Percentiles rank a stretch among this genome's conserved stretches.
Evolutionary conservation across 805 yeast genomes (phyloP).

Genomic region (Candida tibetensis): DNA sequence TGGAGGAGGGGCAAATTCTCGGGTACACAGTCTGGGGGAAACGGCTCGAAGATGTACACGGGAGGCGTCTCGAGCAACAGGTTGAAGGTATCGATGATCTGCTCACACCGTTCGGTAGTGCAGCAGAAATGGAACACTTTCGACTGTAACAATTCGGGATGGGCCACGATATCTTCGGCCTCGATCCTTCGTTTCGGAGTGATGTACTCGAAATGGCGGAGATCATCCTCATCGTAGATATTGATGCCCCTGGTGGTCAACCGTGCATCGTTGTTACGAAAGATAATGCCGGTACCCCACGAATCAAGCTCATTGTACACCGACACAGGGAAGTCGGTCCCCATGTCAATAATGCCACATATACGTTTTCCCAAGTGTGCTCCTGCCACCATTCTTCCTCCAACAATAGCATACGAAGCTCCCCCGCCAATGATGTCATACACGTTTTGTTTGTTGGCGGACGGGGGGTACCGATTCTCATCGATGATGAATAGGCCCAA

Average conservation of each 20-base stretch:
- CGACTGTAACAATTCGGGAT: slow-evolving; percentile 34
- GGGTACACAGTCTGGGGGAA: slow-evolving; percentile 69
- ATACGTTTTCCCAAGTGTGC: slow-evolving; percentile 31
- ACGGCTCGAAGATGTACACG: slow-evolving; percentile 78
- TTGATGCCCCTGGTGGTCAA: slow-evolving; percentile 82
- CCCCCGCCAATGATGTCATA: slow-evolving; percentile 82
- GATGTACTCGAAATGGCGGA: slow-evolving; percentile 53
- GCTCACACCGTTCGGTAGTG: slow-evolving; percentile 58
- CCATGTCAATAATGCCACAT: slow-evolving; percentile 77
- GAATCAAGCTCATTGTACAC: slow-evolving; percentile 43
- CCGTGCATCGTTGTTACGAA: slow-evolving; percentile 51
- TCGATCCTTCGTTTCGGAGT: slow-evolving; percentile 62
- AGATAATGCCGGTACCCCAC: slow-evolving; percentile 64
- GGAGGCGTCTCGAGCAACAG: slow-evolving; percentile 21
- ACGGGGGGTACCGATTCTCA: slow-evolving; percentile 62
- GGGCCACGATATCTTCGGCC: slow-evolving; percentile 48
- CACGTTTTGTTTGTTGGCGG: slow-evolving; percentile 30
- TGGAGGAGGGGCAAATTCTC: slow-evolving; percentile 37
- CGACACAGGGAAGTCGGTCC: slow-evolving; percentile 65
- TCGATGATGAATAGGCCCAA: slow-evolving; percentile 91
- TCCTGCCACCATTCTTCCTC: slow-evolving; percentile 59
- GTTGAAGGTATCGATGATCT: slow-evolving; percentile 35
- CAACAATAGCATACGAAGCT: slow-evolving; percentile 76
- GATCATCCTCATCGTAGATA: slow-evolving; percentile 60
- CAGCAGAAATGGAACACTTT: slow-evolving; percentile 69